Evolutionary conservation across 768 basidiomycete species (phyloP), one percentile per base, ranked within the genome.

Genomic region (Leccinum subtestaceum): DNA sequence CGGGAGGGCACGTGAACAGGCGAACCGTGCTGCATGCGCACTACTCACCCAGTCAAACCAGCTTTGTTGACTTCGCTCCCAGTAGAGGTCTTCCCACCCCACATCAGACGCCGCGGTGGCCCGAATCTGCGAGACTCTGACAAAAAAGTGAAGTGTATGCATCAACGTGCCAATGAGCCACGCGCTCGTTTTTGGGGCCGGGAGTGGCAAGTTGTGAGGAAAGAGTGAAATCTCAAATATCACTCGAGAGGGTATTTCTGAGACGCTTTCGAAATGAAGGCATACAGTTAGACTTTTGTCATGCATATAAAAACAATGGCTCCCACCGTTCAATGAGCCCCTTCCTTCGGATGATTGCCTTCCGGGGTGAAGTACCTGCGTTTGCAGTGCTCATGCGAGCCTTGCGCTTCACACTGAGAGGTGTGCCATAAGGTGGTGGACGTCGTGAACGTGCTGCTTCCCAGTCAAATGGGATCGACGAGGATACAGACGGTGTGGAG

Each of bases 381-480:
- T 63, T 59, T 56, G 52, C 57, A 38, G 64, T 72, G 74, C 63
- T 78, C 65, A 70, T 80, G 75, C 75, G 72, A 52, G 62, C 79
- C 59, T 67, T 79, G 45, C 75, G 74, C 69, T 80, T 83, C 53
- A 68, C 77, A 53, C 75, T 74, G 7, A 79, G 68, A 2, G 89
- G 89, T 0, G 86, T 85, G 3, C 77, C 78, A 78, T 88, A 93
- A 3, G 91, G 91, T 4, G 91, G 83, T 4, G 89, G 86, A 60
- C 79, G 80, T 52, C 82, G 78, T 1, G 83, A 79, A n/a, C 87
- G 79, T 12, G 86, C 92, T 0, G 92, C 91, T 31, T 89, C 87
- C 92, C 92, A 93, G 75, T 94, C 91, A 66, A 94, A 94, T 1
- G 91, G 88, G 9, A 80, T 72, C 7, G 88, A 87, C 1, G 88